phyloP scores from a whole-genome alignment of 495 filamentous ascomycete genomes.

The Aspergillus olivimuriae region DNA sequence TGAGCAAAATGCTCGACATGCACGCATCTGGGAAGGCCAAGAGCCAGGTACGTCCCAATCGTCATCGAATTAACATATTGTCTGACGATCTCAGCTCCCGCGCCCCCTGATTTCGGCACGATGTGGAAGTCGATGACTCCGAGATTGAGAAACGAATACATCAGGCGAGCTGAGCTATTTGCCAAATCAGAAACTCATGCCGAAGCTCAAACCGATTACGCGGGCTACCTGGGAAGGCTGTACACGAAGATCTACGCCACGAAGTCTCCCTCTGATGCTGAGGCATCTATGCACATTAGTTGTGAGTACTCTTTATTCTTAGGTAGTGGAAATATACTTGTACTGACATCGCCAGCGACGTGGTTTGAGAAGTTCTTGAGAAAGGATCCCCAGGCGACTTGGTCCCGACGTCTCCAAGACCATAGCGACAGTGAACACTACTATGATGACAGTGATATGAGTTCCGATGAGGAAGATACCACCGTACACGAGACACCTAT shows the following conservation, averaged over 20 bases:
- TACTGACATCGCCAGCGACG: no score
- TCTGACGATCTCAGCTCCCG: neutral
- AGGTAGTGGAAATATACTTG: neutral
- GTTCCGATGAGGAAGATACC: neutral
- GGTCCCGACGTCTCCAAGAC: no score
- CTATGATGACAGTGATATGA: no score
- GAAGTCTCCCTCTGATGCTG: neutral
- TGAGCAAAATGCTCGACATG: constrained; percentile 1
- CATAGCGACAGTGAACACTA: no score
- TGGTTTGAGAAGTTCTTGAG: no score
- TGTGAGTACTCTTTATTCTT: constrained; percentile 1
- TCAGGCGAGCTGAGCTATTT: constrained; percentile 1
- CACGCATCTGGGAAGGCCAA: neutral
- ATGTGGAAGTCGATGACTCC: neutral
- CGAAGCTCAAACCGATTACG: neutral
- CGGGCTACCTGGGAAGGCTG: neutral
- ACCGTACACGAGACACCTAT: neutral
- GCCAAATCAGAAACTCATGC: neutral
- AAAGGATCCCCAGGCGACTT: no score
- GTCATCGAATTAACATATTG: neutral
- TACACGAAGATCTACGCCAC: constrained; percentile 2
- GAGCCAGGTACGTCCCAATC: neutral
- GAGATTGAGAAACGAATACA: neutral
- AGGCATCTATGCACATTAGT: neutral
- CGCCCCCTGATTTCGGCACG: neutral